Conservation (phyloP, 2,329 filamentous ascomycete genomes). For the Ascosphaera aggregata region DNA sequence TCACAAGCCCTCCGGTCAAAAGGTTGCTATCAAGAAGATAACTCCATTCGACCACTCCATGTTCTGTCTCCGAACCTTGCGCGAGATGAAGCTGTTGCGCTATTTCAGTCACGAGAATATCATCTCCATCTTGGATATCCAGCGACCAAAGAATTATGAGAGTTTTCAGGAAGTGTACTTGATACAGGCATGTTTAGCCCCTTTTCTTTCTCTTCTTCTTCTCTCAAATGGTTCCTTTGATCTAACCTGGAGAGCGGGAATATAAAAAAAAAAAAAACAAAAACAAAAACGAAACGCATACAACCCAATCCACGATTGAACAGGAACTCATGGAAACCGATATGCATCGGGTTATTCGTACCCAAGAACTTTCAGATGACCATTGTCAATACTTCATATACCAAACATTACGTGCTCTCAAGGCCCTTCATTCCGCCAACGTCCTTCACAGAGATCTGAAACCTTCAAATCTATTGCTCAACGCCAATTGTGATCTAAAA, state of each 20-base stretch:
- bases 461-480: slow-evolving; percentile 76
- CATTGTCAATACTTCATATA: slow-evolving; percentile 99
- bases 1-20: slow-evolving; percentile 94
- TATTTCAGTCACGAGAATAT: slow-evolving; percentile 99
- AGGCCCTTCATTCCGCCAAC: slow-evolving; percentile 79
- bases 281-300: neutral
- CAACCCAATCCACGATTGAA: slow-evolving; percentile 2
- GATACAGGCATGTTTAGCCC: slow-evolving; percentile 55
- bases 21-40: slow-evolving; percentile 99
- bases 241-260: neutral
- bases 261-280: slow-evolving; percentile 5
- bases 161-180: slow-evolving; percentile 95
- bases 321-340: slow-evolving; percentile 99
- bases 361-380: slow-evolving; percentile 93
- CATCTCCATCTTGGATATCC: slow-evolving; percentile 97
- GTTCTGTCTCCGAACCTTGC: slow-evolving; percentile 89
- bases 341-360: slow-evolving; percentile 97
- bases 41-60: slow-evolving; percentile 98
- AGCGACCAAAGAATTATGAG: slow-evolving; percentile 91
- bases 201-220: neutral
- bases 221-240: neutral
- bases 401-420: slow-evolving; percentile 88
- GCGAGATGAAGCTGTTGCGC: slow-evolving; percentile 95
- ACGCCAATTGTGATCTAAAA: slow-evolving; percentile 83
- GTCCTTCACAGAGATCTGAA: slow-evolving; percentile 98